Conservation (phyloP, 1,284 basidiomycete species). For the Chiua sp. region DNA sequence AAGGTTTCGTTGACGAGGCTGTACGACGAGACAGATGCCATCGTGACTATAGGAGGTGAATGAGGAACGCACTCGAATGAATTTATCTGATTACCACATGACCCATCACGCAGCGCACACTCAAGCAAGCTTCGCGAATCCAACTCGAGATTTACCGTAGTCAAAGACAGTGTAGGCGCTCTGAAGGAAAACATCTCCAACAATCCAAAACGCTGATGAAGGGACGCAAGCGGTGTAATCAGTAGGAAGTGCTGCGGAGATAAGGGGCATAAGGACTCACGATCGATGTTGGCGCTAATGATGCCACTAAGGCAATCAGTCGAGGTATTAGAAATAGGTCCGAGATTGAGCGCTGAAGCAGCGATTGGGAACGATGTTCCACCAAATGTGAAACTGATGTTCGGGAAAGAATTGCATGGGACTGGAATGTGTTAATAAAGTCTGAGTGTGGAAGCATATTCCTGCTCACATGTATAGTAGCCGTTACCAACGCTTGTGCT, state of each 20-base stretch:
- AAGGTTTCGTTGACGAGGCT: no score
- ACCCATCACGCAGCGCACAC: no score
- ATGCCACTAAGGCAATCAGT: slow-evolving; percentile 17
- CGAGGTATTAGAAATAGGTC: slow-evolving; percentile 7
- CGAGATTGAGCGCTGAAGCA: slow-evolving; percentile 18
- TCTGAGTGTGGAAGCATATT: background rate
- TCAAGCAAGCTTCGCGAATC: slow-evolving; percentile 12
- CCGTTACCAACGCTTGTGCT: background rate
- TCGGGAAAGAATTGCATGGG: slow-evolving; percentile 19
- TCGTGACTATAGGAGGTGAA: no score
- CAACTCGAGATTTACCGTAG: slow-evolving; percentile 6
- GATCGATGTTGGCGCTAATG: background rate
- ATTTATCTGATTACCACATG: no score
- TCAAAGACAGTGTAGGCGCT: slow-evolving; percentile 22
- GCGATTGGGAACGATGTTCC: slow-evolving; percentile 14
- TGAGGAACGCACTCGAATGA: no score
- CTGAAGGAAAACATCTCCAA: slow-evolving; percentile 11
- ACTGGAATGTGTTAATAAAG: slow-evolving; percentile 2
- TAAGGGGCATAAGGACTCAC: background rate
- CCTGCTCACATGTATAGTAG: slow-evolving; percentile 12
- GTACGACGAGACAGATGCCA: no score
- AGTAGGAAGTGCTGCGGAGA: background rate
- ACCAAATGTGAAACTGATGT: slow-evolving; percentile 10
- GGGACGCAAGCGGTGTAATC: background rate
- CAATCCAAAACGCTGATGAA: slow-evolving; percentile 15